Evolutionary conservation across 352 stramenopile species (phyloP), one percentile per base, ranked within the genome.

Genomic region (Stramenopiles sp.): DNA sequence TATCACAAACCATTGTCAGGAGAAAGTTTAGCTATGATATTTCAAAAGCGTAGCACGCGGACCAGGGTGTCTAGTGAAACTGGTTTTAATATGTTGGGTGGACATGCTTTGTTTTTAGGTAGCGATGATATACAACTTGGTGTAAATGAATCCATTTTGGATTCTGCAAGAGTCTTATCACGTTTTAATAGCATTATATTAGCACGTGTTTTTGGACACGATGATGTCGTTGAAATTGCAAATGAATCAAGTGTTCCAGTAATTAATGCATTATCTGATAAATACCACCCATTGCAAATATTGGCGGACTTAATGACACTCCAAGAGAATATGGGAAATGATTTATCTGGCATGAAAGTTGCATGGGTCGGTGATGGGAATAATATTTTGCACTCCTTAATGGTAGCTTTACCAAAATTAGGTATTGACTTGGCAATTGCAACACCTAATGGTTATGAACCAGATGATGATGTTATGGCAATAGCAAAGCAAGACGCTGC

Each of bases 331-430:
- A 91, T 90, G 80, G 85, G 86, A 73, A 80, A 74, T 30, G 32
- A n/a, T 87, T 80, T 27, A 78, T 78, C 6, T 80, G 93, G 92
- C 1, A 90, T 97, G 63, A 98, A 92, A 33, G 86, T 99, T 43
- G 88, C 93, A 43, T 98, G 94, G 93, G 95, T 99, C 74, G 96
- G 96, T 79, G 96, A 99, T 82, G 94, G 94, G 78, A 98, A 98
- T 87, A 99, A 99, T 78, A 91, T 97, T 31, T 84, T 96, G 63
- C 95, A 99, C 81, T 94, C 98, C 83, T 93, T 98, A 79, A 98
- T 98, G 93, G 84, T 98, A 20, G 94, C 94, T 33, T 90, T 89
- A 0, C 89, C 87, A 27, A 90, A 89, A 81, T 80, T 92, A n/a
- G n/a, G n/a, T n/a, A n/a, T n/a, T n/a, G n/a, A 98, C 85, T 90